A percentile compares a stretch with the other conserved stretches of the same genome.
These are phyloP conservation scores for Fusarium sp. DNA, from an alignment of 2,329 filamentous ascomycete genomes.

Conservation along the genomic window DNA sequence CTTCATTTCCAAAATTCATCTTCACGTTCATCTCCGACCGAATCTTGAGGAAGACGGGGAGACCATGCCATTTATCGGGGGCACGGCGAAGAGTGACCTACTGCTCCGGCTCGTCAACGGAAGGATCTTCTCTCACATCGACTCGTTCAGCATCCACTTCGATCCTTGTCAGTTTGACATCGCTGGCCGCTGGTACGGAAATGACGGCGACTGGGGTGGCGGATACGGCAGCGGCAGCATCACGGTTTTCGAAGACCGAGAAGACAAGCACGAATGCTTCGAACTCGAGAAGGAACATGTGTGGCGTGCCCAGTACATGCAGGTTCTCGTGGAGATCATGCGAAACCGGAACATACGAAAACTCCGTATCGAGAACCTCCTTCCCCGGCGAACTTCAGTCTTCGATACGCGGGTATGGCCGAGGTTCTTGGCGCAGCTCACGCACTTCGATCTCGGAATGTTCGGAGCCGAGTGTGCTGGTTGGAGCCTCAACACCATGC, in stretches of 20 bases:
- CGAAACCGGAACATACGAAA: too few relatives aligned
- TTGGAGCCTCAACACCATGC: fast-evolving
- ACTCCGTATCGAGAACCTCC: fast-evolving
- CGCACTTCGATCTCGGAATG: background rate
- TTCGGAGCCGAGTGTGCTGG: background rate
- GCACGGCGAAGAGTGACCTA: fast-evolving
- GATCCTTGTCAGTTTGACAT: background rate
- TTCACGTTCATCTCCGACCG: background rate
- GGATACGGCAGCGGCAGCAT: background rate
- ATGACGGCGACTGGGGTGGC: background rate
- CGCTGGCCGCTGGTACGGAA: background rate
- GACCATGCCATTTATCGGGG: background rate
- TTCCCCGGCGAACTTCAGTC: too few relatives aligned
- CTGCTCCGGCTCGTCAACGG: background rate
- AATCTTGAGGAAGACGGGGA: background rate
- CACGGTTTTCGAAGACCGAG: background rate
- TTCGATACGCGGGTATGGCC: too few relatives aligned
- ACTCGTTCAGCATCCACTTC: background rate
- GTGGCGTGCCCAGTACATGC: fast-evolving
- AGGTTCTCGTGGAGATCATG: fast-evolving
- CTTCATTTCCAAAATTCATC: too few relatives aligned
- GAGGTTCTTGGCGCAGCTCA: background rate
- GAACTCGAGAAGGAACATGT: fast-evolving
- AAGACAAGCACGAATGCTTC: fast-evolving
- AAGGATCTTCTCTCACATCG: background rate